phyloP scores from a whole-genome alignment of 2,329 filamentous ascomycete species.

The Zarea fungicola region DNA sequence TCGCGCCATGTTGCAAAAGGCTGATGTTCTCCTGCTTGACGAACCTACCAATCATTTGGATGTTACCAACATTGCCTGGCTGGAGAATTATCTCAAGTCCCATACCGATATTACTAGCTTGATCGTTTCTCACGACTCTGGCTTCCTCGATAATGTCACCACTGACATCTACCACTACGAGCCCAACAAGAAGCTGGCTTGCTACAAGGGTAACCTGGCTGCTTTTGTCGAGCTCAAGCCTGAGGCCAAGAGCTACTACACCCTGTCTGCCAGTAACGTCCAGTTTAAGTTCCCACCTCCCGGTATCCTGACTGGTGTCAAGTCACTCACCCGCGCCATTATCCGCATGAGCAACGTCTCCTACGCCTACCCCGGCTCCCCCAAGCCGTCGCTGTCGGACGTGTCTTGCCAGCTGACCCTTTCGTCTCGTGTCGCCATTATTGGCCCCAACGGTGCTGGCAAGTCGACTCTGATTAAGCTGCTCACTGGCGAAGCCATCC shows the following conservation, averaged over 20 bases:
- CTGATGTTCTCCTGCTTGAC: constrained; percentile 94
- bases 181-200: constrained; percentile 83
- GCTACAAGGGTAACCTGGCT: constrained; percentile 76
- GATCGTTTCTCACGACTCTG: constrained; percentile 98
- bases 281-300: constrained; percentile 98
- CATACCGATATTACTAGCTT: constrained; percentile 94
- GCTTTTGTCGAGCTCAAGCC: constrained; percentile 85
- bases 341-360: constrained; percentile 90
- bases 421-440: constrained; percentile 91
- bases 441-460: constrained; percentile 94
- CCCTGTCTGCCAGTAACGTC: constrained; percentile 77
- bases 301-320: constrained; percentile 90
- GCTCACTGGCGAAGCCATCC: constrained; percentile 86
- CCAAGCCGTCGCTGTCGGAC: constrained; percentile 81
- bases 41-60: constrained; percentile 99
- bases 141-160: constrained; percentile 93
- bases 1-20: constrained; percentile 91
- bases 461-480: constrained; percentile 99
- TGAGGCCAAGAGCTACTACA: constrained; percentile 98
- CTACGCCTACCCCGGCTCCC: constrained; percentile 85
- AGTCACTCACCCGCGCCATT: constrained; percentile 89
- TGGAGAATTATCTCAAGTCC: constrained; percentile 91
- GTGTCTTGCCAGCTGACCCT: constrained; percentile 84
- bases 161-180: constrained; percentile 99
- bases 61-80: constrained; percentile 91